Evolutionary conservation across 345 rosid genomes (phyloP), one percentile per base, ranked within the genome.

Genomic region (Lepidium sativum): DNA sequence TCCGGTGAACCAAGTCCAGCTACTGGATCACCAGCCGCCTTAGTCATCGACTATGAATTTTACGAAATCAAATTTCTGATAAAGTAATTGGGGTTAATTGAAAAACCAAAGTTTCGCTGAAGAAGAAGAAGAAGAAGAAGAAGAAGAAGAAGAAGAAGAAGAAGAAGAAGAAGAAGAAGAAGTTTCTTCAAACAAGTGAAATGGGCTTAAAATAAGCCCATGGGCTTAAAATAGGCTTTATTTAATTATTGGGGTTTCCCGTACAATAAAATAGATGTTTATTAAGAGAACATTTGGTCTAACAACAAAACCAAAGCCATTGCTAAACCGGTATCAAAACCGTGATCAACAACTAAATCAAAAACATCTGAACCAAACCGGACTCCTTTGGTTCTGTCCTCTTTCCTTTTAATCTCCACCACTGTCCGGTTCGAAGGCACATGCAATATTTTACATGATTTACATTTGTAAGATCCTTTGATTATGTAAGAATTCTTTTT

Each of bases 351-450:
- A 31, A 70, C 72, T 77, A 89, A 68, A 68, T 73, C 59, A 68
- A 92, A 92, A 69, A 92, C 90, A 45, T 89, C 97, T 4, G 54
- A 45, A 23, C 94, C 97, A 23, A 83, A 82, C 33, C 83, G 79
- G 49, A 74, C 64, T 8, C 98, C 84, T 13, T 64, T 75, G 4
- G 50, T 41, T 2, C 29, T 59, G 3, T 69, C 85, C 50, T 82
- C 82, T 77, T 92, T 92, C 73, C 82, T 75, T 84, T 69, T 84
- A 50, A 89, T 80, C 80, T 83, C 97, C 6, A 86, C 94, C 74
- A 92, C 77, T 45, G 68, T 80, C 25, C 63, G 68, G 55, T 86
- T 77, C n/a, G 82, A 63, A 15, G 65, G 53, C 29, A 68, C 82
- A n/a, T 83, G 82, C 23, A 80, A 4, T 39, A 89, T 79, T 68